phyloP scores from a whole-genome alignment of 1,284 basidiomycete species.

The Malassezia pachydermatis region DNA sequence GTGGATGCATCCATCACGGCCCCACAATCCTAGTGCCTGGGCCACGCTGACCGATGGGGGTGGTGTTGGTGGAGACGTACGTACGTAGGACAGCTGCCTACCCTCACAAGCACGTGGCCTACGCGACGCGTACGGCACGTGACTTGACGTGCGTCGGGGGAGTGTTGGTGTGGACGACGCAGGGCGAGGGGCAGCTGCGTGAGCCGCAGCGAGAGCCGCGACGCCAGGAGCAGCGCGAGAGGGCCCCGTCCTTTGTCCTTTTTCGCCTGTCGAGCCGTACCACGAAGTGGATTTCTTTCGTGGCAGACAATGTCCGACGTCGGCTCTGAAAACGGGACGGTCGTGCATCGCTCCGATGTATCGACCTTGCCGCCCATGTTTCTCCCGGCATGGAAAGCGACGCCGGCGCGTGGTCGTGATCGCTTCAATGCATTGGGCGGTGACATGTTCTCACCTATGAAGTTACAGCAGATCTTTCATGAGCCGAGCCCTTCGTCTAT shows the following conservation, averaged over 20 bases:
- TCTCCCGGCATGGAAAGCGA: slow-evolving; percentile 33
- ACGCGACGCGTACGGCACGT: too few species aligned
- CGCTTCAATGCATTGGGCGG: slow-evolving; percentile 28
- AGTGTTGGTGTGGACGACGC: too few species aligned
- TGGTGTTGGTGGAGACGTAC: too few species aligned
- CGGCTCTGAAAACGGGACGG: slow-evolving; percentile 22
- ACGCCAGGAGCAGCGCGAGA: neutral
- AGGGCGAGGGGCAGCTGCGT: too few species aligned
- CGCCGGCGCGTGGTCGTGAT: slow-evolving; percentile 5
- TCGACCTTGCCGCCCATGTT: slow-evolving; percentile 37
- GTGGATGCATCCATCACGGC: slow-evolving; percentile 34
- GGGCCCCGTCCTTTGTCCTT: too few species aligned
- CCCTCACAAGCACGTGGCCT: too few species aligned
- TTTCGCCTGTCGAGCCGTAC: neutral
- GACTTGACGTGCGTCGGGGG: too few species aligned
- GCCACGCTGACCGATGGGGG: too few species aligned
- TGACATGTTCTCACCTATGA: slow-evolving; percentile 43
- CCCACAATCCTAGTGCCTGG: too few species aligned
- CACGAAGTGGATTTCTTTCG: too few species aligned
- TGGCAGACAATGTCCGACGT: slow-evolving; percentile 8
- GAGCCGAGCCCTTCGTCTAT: slow-evolving; percentile 24
- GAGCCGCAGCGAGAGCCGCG: neutral
- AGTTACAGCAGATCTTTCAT: slow-evolving; percentile 41
- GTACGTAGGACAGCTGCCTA: too few species aligned
- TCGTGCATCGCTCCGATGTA: slow-evolving; percentile 37